Base-by-base conservation (phyloP, 2,329 filamentous ascomycete species). In the Thermothelomyces thermophilus region DNA sequence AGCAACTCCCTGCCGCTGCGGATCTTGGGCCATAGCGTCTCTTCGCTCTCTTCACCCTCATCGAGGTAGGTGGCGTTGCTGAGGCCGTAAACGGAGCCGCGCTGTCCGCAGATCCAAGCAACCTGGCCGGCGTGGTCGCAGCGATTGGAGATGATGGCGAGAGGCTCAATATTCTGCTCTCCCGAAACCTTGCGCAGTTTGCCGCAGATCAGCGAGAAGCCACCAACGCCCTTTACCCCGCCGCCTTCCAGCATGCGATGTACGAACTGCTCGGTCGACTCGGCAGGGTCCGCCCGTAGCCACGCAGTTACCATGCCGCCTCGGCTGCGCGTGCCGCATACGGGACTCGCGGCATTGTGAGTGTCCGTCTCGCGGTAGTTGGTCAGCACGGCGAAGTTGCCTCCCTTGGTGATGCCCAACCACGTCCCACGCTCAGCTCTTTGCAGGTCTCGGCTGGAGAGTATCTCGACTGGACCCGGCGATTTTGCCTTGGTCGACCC, bases 171-270 rank as follows among this genome's bases (percentile, higher is more conserved):
- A 8, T 47, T 53, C 46, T 52, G 47, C 3, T 50, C 37, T 5
- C 53, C 41, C 22, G 53, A 51, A 11, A 56, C 57, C 20, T 58
- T 60, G 11, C 68, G 64, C 58, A 86, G 67, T 59, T 80, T 82
- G 8, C 79, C 80, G 54, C 80, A 83, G n/a, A 84, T 70, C 60
- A 86, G 73, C 20, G 79, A 83, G 62, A 85, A 85, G 0, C 82
- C 82, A 6, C 82, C 82, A 14, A 84, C 78, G 43, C 78, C 80
- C 58, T 76, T 76, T 19, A 82, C 74, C 9, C 76, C 72, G 19
- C 70, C 70, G 24, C 73, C 73, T 35, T 72, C 69, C 42, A 83
- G 70, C 58, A 83, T 68, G 9, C 69, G 67, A 46, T 72, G 61
- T 14, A 82, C 76, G 57, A 79, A 80, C 3, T 74, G 64, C 28